phyloP scores from a whole-genome alignment of 2,329 filamentous ascomycete species.

The Proliferodiscus dingleyae region DNA sequence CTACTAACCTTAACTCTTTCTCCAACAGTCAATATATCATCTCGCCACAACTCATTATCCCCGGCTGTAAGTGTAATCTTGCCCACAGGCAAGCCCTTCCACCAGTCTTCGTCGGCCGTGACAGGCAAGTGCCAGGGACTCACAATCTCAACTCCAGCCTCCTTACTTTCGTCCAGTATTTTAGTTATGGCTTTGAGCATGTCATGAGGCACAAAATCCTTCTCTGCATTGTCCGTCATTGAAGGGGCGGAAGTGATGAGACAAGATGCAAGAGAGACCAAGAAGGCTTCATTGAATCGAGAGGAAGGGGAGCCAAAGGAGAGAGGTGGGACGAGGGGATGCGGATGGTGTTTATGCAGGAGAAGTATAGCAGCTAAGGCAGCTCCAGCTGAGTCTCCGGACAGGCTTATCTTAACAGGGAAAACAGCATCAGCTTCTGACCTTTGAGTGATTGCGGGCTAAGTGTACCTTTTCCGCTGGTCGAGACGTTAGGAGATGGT shows the following conservation, averaged over 20 bases:
- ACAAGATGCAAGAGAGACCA: neutral
- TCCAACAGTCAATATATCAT: neutral
- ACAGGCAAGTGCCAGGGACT: neutral
- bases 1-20: neutral
- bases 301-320: neutral
- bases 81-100: neutral
- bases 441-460: neutral
- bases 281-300: neutral
- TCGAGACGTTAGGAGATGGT: neutral
- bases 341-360: neutral
- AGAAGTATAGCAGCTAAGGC: neutral
- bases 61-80: neutral
- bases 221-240: neutral
- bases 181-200: neutral
- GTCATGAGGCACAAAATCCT: neutral
- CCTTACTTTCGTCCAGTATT: neutral
- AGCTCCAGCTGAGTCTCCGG: neutral
- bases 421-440: neutral
- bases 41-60: neutral
- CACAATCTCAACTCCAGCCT: neutral
- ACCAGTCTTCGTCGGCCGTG: neutral
- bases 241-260: neutral
- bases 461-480: neutral
- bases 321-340: neutral
- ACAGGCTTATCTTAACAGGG: neutral